Percentiles rank a stretch among this genome's conserved stretches.
These are phyloP conservation scores for Mycena albidolilacea DNA, from an alignment of 768 basidiomycete species.

Conservation along the genomic window DNA sequence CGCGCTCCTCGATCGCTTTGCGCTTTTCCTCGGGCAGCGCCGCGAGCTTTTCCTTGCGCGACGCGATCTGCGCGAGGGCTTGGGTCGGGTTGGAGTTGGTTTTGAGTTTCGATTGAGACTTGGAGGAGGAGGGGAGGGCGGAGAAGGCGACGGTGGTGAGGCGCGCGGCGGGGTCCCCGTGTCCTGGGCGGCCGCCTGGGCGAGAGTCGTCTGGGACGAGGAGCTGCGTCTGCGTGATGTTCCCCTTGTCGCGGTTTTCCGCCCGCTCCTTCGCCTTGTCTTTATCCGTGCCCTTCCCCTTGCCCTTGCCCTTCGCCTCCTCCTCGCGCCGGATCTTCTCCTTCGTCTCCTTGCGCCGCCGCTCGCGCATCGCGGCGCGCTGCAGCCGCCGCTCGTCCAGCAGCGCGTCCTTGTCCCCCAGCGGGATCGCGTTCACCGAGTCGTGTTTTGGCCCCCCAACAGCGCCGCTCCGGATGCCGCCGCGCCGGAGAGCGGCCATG, in stretches of 20 bases:
- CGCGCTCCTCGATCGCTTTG: slow-evolving; percentile 82
- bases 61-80: slow-evolving; percentile 85
- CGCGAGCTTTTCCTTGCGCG: slow-evolving; percentile 84
- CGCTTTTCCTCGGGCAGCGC: slow-evolving; percentile 87
- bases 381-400: slow-evolving; percentile 85
- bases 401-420: slow-evolving; percentile 81
- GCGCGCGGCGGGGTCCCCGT: slow-evolving; percentile 53
- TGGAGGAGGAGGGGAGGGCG: slow-evolving; percentile 68
- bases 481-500: slow-evolving; percentile 77
- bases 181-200: slow-evolving; percentile 43
- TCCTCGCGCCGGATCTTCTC: slow-evolving; percentile 83
- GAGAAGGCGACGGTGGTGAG: slow-evolving; percentile 82
- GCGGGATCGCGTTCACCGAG: slow-evolving; percentile 50
- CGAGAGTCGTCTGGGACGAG: slow-evolving; percentile 72
- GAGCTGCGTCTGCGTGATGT: slow-evolving; percentile 74
- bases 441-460: slow-evolving; percentile 42
- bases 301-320: slow-evolving; percentile 68
- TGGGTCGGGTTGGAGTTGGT: slow-evolving; percentile 86
- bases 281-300: slow-evolving; percentile 57
- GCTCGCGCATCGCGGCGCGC: slow-evolving; percentile 87
- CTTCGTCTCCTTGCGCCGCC: slow-evolving; percentile 86
- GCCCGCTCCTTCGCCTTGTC: slow-evolving; percentile 52
- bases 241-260: slow-evolving; percentile 57
- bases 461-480: slow-evolving; percentile 36
- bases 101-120: slow-evolving; percentile 66